These are phyloP conservation scores for Endotrypanum monterogeii DNA, from an alignment of 208 protist species.

Conservation along the genomic window DNA sequence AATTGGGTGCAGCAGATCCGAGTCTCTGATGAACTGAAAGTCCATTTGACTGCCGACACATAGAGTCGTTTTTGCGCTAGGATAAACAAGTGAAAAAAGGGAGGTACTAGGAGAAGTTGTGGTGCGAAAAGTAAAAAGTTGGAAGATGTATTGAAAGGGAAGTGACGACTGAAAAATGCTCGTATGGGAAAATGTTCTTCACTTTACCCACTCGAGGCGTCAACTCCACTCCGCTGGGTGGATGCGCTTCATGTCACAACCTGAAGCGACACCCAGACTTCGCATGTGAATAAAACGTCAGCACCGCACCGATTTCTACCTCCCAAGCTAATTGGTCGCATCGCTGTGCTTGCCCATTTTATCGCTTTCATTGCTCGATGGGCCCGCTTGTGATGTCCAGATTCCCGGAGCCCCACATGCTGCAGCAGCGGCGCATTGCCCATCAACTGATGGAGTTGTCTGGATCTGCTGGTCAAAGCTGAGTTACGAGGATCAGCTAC, in stretches of 20 bases:
- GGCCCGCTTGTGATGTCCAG: background rate
- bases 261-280: background rate
- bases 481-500: background rate
- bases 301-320: background rate
- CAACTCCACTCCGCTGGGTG: background rate
- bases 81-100: background rate
- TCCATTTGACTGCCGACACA: constrained; percentile 15
- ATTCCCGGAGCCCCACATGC: background rate
- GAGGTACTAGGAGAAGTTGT: background rate
- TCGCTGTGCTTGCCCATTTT: background rate
- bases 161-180: background rate
- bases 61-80: background rate
- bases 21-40: constrained; percentile 39
- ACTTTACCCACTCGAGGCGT: background rate
- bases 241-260: background rate
- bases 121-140: background rate
- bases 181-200: background rate
- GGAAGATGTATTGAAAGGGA: background rate
- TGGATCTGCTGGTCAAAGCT: background rate
- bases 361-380: background rate
- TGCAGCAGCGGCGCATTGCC: background rate
- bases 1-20: constrained; percentile 32
- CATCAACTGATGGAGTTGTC: background rate
- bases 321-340: background rate
- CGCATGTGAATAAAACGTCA: background rate